Conservation (phyloP, 2,329 filamentous ascomycete genomes). For the Scedosporium apiospermum region DNA sequence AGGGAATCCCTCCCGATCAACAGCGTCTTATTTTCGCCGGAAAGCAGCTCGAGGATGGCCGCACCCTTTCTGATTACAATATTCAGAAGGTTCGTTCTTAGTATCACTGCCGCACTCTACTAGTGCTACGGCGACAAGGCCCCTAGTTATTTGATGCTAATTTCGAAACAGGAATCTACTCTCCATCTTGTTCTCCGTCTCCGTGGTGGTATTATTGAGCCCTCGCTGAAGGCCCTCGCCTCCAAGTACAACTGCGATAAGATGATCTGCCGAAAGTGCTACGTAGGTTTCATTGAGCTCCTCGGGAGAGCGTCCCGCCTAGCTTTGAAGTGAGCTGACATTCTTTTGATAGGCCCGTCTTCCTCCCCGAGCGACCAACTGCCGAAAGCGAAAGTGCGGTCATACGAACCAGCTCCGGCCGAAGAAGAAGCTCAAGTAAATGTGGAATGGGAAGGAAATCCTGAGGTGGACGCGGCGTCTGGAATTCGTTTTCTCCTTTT, state of each 20-base stretch:
- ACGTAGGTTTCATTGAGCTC: slow-evolving; percentile 52
- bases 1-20: slow-evolving; percentile 95
- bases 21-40: slow-evolving; percentile 98
- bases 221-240: slow-evolving; percentile 94
- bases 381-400: slow-evolving; percentile 99
- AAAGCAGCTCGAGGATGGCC: slow-evolving; percentile 98
- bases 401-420: slow-evolving; percentile 99
- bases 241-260: slow-evolving; percentile 99
- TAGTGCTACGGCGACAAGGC: slow-evolving; percentile 2
- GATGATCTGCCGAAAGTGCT: slow-evolving; percentile 99
- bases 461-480: slow-evolving; percentile 33
- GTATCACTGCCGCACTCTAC: background rate
- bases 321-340: too few relatives aligned
- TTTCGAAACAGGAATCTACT: slow-evolving; percentile 68
- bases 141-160: slow-evolving; percentile 18
- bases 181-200: slow-evolving; percentile 98
- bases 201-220: slow-evolving; percentile 98
- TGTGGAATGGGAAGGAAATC: slow-evolving; percentile 17
- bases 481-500: slow-evolving; percentile 19
- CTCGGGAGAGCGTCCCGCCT: background rate
- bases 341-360: slow-evolving; percentile 55
- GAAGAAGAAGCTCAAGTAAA: slow-evolving; percentile 99
- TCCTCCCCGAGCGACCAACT: slow-evolving; percentile 98
- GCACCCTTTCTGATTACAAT: slow-evolving; percentile 96
- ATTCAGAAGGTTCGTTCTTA: slow-evolving; percentile 79